Evolutionary conservation across 1,284 basidiomycete genomes (phyloP), one percentile per base, ranked within the genome.

Genomic region (Chalciporus piperatoides): DNA sequence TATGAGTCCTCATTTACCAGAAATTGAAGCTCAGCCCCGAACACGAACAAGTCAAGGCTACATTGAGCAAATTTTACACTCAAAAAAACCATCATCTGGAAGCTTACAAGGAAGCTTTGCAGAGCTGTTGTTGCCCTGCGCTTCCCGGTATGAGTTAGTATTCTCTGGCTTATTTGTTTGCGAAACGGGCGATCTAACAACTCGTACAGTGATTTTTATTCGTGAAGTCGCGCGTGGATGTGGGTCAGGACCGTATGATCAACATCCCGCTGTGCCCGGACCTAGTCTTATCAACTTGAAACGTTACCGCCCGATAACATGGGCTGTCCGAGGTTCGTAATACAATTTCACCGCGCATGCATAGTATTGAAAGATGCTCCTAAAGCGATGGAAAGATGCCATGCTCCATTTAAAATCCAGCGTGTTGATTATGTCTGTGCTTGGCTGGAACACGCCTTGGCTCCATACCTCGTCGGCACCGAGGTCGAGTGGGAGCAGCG

Each of bases 101-200:
- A 36, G 56, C 61, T 14, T 74, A 75, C 47, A 71, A 75, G 14
- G 56, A 67, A 35, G 65, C 64, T 0, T 55, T 78, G 38, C 58
- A 62, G 21, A 61, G 54, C 2, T 64, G 61, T 23, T 53, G 54
- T 14, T 59, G 65, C 46, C 74, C 75, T 14, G 68, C 69, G 1
- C 58, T 66, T 32, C 64, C 64, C 3, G 66, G 66, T 38, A 64
- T 64, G 63, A 67, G 63, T 64, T 25, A 50, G 55, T 5, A 9
- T 27, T 23, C 40, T 30, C 41, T 8, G 35, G 9, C 25, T 4
- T 38, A 11, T 32, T 7, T 38, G 9, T 32, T 37, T 21, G 8
- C 4, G 17, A 8, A 17, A 37, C 37, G 5, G n/a, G 25, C 28
- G 11, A 24, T 11, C 44, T 53, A 28, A 68, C 52, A 44, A 19